phyloP scores from a whole-genome alignment of 805 yeast species.

The Candida cerambycidarum region DNA sequence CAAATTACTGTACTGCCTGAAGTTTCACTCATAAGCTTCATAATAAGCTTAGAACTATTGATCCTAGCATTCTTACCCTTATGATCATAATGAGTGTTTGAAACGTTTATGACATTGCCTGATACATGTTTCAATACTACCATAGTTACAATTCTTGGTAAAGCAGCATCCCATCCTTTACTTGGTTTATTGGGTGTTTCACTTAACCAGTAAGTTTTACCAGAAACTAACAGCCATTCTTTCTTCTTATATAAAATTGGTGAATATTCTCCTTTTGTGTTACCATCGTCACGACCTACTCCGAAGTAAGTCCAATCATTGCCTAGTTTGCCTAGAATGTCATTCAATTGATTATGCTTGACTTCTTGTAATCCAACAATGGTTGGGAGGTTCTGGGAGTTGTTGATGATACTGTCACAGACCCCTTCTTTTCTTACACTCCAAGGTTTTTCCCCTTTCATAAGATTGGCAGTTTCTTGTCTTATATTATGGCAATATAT shows the following conservation, averaged over 20 bases:
- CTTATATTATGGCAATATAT: constrained; percentile 46
- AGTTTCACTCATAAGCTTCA: constrained; percentile 25
- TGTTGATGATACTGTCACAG: constrained; percentile 34
- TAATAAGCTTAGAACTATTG: constrained; percentile 29
- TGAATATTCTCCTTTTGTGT: constrained; percentile 27
- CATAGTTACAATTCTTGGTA: constrained; percentile 38
- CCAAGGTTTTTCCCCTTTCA: constrained; percentile 48
- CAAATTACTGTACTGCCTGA: constrained; percentile 28
- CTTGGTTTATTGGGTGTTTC: constrained; percentile 25
- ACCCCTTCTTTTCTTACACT: constrained; percentile 36
- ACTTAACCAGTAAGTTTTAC: constrained; percentile 28
- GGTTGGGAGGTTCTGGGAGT: constrained; percentile 22
- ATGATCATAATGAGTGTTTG: constrained; percentile 44
- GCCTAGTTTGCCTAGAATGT: constrained; percentile 26
- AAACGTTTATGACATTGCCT: constrained; percentile 25
- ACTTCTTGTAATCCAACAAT: constrained; percentile 45
- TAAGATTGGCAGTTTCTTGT: constrained; percentile 33
- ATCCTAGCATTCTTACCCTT: constrained; percentile 32
- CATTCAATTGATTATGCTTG: constrained; percentile 34
- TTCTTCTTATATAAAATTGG: constrained; percentile 25
- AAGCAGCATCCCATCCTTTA: constrained; percentile 50
- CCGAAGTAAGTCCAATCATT: constrained; percentile 27
- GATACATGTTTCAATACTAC: constrained; percentile 27
- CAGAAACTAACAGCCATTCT: constrained; percentile 24
- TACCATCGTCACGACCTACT: constrained; percentile 32